Evolutionary conservation across 2,329 filamentous ascomycete species (phyloP).

Genomic region (Thermochaetoides dissita): DNA sequence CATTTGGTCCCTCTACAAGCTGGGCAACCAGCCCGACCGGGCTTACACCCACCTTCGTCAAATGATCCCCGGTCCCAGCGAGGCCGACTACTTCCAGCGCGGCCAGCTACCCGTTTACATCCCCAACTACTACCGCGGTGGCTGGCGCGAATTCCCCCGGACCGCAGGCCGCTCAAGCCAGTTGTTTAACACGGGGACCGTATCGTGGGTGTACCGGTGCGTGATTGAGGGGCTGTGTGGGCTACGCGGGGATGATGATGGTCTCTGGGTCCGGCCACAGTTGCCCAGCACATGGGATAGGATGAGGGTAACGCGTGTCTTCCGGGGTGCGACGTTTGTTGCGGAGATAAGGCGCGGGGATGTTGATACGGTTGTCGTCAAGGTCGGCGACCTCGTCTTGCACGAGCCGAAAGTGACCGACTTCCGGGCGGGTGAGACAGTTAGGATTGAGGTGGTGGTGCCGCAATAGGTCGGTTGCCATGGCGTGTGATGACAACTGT

Average conservation of each 20-base stretch:
- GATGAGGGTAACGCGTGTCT: slow-evolving; percentile 27
- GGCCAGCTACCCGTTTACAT: slow-evolving; percentile 44
- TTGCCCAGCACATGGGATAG: slow-evolving; percentile 35
- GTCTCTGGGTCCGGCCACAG: slow-evolving; percentile 33
- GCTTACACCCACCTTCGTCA: slow-evolving; percentile 37
- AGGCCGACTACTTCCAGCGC: slow-evolving; percentile 35
- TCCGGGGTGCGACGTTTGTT: slow-evolving; percentile 36
- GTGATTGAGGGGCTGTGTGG: slow-evolving; percentile 43
- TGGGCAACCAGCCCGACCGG: slow-evolving; percentile 32
- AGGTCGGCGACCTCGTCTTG: slow-evolving; percentile 24
- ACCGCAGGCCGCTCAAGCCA: slow-evolving; percentile 43
- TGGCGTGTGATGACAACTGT: no score
- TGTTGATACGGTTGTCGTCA: slow-evolving; percentile 27
- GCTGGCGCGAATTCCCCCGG: slow-evolving; percentile 31
- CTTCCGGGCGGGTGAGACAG: slow-evolving; percentile 29
- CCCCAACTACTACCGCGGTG: slow-evolving; percentile 45
- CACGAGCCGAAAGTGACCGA: slow-evolving; percentile 26
- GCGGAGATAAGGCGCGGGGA: slow-evolving; percentile 29
- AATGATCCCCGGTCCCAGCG: slow-evolving; percentile 38
- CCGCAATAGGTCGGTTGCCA: slow-evolving; percentile 6
- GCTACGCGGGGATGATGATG: slow-evolving; percentile 33
- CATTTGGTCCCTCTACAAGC: slow-evolving; percentile 37
- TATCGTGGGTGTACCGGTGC: slow-evolving; percentile 41
- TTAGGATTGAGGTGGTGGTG: slow-evolving; percentile 27
- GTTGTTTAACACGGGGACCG: slow-evolving; percentile 44